Evolutionary conservation across 129 eudicot genomes (phyloP), one percentile per base, ranked within the genome.

Genomic region (Tagetes patula): DNA sequence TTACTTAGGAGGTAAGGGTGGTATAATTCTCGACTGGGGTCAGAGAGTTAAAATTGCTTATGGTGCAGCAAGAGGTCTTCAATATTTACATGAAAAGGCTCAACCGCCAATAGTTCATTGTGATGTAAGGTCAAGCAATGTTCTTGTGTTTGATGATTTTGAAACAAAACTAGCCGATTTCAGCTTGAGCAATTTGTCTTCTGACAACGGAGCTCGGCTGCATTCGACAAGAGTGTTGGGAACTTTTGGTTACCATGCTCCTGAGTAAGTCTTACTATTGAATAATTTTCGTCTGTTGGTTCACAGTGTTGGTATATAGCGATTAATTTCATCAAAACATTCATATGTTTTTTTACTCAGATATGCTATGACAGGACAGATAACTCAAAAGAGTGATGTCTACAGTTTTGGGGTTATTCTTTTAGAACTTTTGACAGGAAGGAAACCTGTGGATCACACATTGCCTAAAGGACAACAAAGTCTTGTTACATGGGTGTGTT

Each of bases 381-480:
- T 79, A 55, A 79, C 83, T 12, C 79, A 79, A 52, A 79, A 79
- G 71, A 79, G 83, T 45, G 79, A 79, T 14, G 83, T 79, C 42
- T 89, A 89, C 69, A 89, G 91, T 80, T 89, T 84, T 48, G 96
- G 91, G 69, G 89, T 86, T 55, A 79, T 89, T 79, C 89, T 61
- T 37, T 61, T 61, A 61, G 67, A 61, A 61, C 67, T 61, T 61
- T 61, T 61, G 45, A 61, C 67, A 5, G 67, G 67, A 71, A 82
- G 96, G 72, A 89, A 86, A 67, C 91, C 96, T 30, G 96, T 89
- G 59, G 96, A 89, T 78, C 91, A 89, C 79, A 89, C 92, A 59
- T 86, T 89, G 96, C 96, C 92, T 1, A 86, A 89, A 84, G 96
- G 96, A 53, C 91, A 89, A 73, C 96, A 89, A 8, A 84, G 89